phyloP scores from a whole-genome alignment of 495 filamentous ascomycete species.

The Aspergillus hancockii region DNA sequence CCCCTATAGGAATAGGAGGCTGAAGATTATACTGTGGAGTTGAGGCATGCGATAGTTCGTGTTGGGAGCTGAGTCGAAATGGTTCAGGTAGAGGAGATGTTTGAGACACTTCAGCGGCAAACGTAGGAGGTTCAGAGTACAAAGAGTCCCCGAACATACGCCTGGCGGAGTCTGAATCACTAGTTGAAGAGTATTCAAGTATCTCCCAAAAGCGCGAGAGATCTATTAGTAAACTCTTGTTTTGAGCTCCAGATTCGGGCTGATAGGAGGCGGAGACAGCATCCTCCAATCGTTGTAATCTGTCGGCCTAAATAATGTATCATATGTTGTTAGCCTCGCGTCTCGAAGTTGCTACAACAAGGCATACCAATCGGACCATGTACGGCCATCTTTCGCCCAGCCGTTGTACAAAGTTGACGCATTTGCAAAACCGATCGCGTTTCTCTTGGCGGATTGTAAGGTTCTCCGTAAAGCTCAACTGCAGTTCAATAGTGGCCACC shows the following conservation, averaged over 20 bases:
- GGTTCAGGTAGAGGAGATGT: constrained; percentile 48
- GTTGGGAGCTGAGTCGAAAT: constrained; percentile 34
- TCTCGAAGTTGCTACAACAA: neutral
- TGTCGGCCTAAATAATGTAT: constrained; percentile 34
- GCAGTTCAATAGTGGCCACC: constrained; percentile 51
- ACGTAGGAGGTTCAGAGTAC: constrained; percentile 25
- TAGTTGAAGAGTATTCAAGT: constrained; percentile 50
- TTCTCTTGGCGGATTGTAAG: constrained; percentile 40
- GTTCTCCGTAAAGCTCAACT: constrained; percentile 48
- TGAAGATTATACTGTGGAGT: constrained; percentile 19
- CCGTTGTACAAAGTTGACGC: constrained; percentile 45
- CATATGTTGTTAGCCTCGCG: neutral
- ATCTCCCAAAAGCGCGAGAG: constrained; percentile 53
- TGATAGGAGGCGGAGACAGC: constrained; percentile 49
- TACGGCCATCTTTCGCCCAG: constrained; percentile 48
- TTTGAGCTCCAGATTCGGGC: constrained; percentile 38
- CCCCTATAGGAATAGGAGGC: constrained; percentile 15
- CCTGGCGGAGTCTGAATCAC: constrained; percentile 39
- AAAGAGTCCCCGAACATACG: constrained; percentile 46
- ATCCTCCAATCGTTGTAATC: constrained; percentile 42
- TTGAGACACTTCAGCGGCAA: constrained; percentile 43
- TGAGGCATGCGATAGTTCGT: constrained; percentile 19
- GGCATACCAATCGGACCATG: constrained; percentile 45
- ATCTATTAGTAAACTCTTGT: constrained; percentile 49
- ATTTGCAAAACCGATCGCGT: constrained; percentile 45